A percentile compares a stretch with the other conserved stretches of the same genome.
Evolutionary conservation across 208 protist genomes (phyloP).

Genomic region (Trypanosoma conorhini): DNA sequence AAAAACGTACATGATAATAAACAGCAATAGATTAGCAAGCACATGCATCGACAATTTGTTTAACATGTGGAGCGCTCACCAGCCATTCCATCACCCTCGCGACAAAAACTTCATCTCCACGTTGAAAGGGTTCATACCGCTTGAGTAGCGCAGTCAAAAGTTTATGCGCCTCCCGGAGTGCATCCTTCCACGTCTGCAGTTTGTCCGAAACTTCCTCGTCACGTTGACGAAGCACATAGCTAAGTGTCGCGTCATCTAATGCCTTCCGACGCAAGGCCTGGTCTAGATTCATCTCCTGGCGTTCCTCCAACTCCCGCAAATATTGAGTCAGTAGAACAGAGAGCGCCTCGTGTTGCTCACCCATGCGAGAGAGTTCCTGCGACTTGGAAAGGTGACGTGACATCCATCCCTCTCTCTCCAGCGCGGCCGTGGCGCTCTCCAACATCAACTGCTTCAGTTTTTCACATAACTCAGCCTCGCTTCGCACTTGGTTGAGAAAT

Average conservation of each 20-base stretch:
- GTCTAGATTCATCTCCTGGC: slow-evolving; percentile 10
- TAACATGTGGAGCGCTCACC: slow-evolving; percentile 18
- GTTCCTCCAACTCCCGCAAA: slow-evolving; percentile 1
- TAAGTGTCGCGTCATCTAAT: slow-evolving; percentile 19
- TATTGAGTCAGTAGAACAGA: slow-evolving; percentile 6
- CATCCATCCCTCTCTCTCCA: neutral
- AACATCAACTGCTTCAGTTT: slow-evolving; percentile 15
- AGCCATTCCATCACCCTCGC: slow-evolving; percentile 21
- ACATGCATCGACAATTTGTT: slow-evolving; percentile 13
- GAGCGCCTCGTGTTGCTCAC: slow-evolving; percentile 13
- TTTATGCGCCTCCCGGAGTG: slow-evolving; percentile 16
- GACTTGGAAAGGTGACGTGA: neutral
- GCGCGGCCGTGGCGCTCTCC: neutral
- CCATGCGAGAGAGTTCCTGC: slow-evolving; percentile 7
- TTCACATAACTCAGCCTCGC: neutral
- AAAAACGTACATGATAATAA: neutral
- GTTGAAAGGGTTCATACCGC: slow-evolving; percentile 33
- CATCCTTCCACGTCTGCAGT: slow-evolving; percentile 18
- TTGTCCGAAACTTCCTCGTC: slow-evolving; percentile 25
- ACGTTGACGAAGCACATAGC: slow-evolving; percentile 22
- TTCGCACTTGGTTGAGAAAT: neutral
- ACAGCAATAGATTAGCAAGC: neutral
- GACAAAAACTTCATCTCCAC: slow-evolving; percentile 28
- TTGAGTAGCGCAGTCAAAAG: slow-evolving; percentile 24
- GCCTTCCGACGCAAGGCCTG: slow-evolving; percentile 1